Evolutionary conservation across 352 stramenopile genomes (phyloP).

Genomic region (Globisporangium lucens): DNA sequence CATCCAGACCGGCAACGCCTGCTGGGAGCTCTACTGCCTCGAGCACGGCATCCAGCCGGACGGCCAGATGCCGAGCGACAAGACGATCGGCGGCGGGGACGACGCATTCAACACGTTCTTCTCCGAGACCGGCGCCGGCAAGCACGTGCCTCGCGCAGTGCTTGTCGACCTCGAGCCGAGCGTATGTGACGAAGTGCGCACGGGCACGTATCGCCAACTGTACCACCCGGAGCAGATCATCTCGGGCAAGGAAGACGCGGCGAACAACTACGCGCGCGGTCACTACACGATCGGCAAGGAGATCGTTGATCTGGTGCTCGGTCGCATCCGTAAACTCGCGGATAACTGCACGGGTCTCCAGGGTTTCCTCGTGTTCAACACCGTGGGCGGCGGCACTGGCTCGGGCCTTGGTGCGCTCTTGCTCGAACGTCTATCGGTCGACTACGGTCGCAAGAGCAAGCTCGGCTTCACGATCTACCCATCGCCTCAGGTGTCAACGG

Average conservation of each 20-base stretch:
- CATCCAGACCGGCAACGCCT: constrained; percentile 85
- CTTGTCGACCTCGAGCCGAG: constrained; percentile 98
- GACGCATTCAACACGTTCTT: constrained; percentile 99
- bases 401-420: constrained; percentile 97
- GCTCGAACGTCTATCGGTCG: constrained; percentile 95
- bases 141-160: constrained; percentile 97
- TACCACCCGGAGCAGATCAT: constrained; percentile 99
- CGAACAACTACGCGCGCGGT: constrained; percentile 91
- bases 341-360: constrained; percentile 98
- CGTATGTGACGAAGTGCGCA: constrained; percentile 97
- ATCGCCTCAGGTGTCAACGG: constrained; percentile 94
- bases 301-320: constrained; percentile 96
- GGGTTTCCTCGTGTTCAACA: constrained; percentile 98
- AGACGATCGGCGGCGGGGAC: constrained; percentile 91
- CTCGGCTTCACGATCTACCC: constrained; percentile 98
- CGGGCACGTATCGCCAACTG: constrained; percentile 94
- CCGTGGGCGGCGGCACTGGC: constrained; percentile 96
- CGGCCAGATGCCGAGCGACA: constrained; percentile 92
- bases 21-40: constrained; percentile 82
- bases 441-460: constrained; percentile 99
- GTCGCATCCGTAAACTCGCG: constrained; percentile 96
- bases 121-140: constrained; percentile 90
- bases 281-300: constrained; percentile 95
- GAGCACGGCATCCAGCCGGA: constrained; percentile 91
- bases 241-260: constrained; percentile 96